These are phyloP conservation scores for Ustilago crameri DNA, from an alignment of 1,284 basidiomycete species.

Conservation along the genomic window DNA sequence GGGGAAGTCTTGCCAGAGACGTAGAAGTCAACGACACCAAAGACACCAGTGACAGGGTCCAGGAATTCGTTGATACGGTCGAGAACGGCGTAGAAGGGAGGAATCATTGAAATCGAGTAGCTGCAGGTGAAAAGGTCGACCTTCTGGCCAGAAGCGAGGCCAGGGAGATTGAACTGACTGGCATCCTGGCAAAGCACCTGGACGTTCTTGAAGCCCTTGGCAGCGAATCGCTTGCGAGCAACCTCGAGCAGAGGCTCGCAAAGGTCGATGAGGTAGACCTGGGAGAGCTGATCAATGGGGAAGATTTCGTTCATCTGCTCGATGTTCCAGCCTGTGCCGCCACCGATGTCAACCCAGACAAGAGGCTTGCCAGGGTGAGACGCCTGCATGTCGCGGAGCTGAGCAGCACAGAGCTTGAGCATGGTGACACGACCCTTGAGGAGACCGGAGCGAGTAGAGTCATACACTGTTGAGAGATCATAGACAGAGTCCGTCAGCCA, in stretches of 20 bases:
- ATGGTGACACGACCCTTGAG: conserved; percentile 66
- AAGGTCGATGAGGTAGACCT: conserved; percentile 80
- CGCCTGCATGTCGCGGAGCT: conserved; percentile 72
- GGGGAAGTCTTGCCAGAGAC: conserved; percentile 76
- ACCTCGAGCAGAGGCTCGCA: conserved; percentile 81
- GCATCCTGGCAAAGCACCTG: conserved; percentile 82
- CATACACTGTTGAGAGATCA: conserved; percentile 61
- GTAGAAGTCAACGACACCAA: conserved; percentile 84
- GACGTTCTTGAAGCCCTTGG: conserved; percentile 80
- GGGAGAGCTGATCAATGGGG: conserved; percentile 69
- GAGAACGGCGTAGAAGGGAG: conserved; percentile 77
- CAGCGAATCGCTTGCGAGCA: conserved; percentile 77
- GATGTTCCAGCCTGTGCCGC: conserved; percentile 84
- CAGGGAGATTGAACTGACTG: conserved; percentile 76
- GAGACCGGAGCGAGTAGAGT: conserved; percentile 63
- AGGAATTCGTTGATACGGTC: conserved; percentile 80
- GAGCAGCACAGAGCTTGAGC: conserved; percentile 75
- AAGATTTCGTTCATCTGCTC: conserved; percentile 82
- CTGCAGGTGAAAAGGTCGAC: conserved; percentile 67
- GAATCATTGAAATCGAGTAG: conserved; percentile 72
- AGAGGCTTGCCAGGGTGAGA: conserved; percentile 71
- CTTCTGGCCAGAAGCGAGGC: conserved; percentile 54
- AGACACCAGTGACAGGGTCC: conserved; percentile 75
- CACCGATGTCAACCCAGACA: conserved; percentile 85
- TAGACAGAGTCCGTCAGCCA: too few species aligned